Conservation (phyloP, 2,329 filamentous ascomycete genomes). For the Verticillium tricorpus region DNA sequence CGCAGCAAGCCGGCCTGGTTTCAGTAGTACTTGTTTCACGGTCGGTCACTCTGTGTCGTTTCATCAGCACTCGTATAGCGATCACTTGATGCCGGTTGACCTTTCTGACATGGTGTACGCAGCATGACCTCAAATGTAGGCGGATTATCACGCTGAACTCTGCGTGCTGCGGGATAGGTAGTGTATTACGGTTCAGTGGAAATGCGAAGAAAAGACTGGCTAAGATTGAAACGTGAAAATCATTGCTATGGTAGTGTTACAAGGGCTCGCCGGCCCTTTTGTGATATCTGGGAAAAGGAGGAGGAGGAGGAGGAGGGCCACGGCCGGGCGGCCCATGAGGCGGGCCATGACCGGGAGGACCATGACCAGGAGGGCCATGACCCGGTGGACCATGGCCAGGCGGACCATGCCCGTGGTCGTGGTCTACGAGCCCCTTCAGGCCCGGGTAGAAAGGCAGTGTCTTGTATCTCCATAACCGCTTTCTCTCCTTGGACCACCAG, state of each 20-base stretch:
- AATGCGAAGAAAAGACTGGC: neutral
- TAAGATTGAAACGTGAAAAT: neutral
- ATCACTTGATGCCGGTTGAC: too few species aligned
- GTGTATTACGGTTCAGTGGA: neutral
- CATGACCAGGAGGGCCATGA: neutral
- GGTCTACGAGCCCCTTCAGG: neutral
- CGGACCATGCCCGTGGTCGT: neutral
- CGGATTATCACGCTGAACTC: too few species aligned
- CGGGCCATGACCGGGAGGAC: neutral
- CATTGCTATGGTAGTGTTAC: neutral
- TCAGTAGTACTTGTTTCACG: too few species aligned
- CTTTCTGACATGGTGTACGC: too few species aligned
- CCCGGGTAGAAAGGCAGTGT: neutral
- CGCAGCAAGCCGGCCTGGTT: too few species aligned
- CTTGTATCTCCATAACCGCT: neutral
- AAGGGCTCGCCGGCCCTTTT: neutral
- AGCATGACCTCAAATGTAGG: too few species aligned
- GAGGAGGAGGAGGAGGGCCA: neutral
- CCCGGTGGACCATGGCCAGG: neutral
- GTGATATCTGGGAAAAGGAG: neutral
- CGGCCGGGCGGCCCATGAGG: neutral
- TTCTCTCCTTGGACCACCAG: conserved; percentile 15
- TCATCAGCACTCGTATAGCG: too few species aligned
- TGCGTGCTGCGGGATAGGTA: too few species aligned
- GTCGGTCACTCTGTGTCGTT: too few species aligned